phyloP scores from a whole-genome alignment of 805 yeast genomes.

The Wickerhamiella vanderwaltii region DNA sequence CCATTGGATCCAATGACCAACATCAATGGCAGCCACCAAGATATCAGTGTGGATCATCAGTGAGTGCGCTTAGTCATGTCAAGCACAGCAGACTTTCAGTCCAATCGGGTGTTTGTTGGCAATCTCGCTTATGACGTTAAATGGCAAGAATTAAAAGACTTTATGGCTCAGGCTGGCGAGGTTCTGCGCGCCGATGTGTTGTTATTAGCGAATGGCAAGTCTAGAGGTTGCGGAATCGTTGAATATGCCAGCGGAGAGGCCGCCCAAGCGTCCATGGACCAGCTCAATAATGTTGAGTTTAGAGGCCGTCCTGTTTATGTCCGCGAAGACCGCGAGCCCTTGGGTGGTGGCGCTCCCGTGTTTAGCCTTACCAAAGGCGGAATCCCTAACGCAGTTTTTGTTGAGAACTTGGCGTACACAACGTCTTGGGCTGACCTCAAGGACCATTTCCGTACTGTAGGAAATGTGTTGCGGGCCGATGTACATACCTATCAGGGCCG shows the following conservation, averaged over 20 bases:
- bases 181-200: constrained; percentile 77
- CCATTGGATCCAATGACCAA: constrained; percentile 25
- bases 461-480: constrained; percentile 73
- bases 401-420: constrained; percentile 75
- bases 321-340: constrained; percentile 55
- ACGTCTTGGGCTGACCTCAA: constrained; percentile 74
- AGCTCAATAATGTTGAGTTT: constrained; percentile 51
- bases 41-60: constrained; percentile 14
- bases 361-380: constrained; percentile 3
- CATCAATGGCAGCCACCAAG: constrained; percentile 15
- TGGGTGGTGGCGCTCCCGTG: constrained; percentile 14
- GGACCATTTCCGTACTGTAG: constrained; percentile 68
- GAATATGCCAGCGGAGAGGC: constrained; percentile 57
- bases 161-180: constrained; percentile 39
- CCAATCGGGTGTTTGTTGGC: constrained; percentile 34
- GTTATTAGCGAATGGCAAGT: constrained; percentile 59
- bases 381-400: constrained; percentile 36
- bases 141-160: constrained; percentile 31
- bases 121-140: constrained; percentile 31
- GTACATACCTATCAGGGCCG: constrained; percentile 59
- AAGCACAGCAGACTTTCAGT: constrained; percentile 7
- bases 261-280: constrained; percentile 58
- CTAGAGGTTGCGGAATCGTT: constrained; percentile 51
- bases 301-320: constrained; percentile 75
- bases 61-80: no score